Evolutionary conservation across 257 asterid species (phyloP), one percentile per base, ranked within the genome.

Genomic region (Echium plantagineum): DNA sequence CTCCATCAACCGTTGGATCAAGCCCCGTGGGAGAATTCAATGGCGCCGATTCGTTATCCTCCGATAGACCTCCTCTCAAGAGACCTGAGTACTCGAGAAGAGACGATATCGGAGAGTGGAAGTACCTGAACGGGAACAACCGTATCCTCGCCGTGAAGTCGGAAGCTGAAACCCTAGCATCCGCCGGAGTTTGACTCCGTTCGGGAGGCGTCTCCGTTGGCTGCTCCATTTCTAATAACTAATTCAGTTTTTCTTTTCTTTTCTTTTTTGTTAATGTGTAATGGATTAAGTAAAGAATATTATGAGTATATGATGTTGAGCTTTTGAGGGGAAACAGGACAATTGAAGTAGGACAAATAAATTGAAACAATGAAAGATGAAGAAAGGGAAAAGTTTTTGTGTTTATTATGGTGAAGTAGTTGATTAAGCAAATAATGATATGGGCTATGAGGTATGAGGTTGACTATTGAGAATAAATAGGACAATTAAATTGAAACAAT

Each of bases 21-120:
- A 12, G 1, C 16, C 1, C 49, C 26, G 26, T 24, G 26, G 26
- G 26, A 42, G 17, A 42, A 42, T 10, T 42, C 49, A 42, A 42
- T 17, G 85, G 69, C 15, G 65, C 71, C 17, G 81, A 71, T 42
- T 89, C 94, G 18, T 85, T 58, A 63, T 68, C 69, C 24, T 84
- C 89, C 60, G 93, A 83, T 35, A 81, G 82, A 75, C 59, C 60
- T 0, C 32, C 51, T 10, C 85, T 76, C 38, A 89, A 74, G 20
- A 84, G 42, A 21, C 97, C 93, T 64, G 93, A 81, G 66, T 86
- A 79, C 31, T 86, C 93, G 1, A 89, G 80, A 46, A 86, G 59
- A 19, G 95, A 76, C 15, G 87, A 73, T 58, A 89, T 57, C 0
- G 95, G 94, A 21, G 70, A 76, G 66, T 60, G 85, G 4, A 85